Base-by-base conservation (phyloP, 2,329 filamentous ascomycete species). In the Pestalotiopsis sp. region DNA sequence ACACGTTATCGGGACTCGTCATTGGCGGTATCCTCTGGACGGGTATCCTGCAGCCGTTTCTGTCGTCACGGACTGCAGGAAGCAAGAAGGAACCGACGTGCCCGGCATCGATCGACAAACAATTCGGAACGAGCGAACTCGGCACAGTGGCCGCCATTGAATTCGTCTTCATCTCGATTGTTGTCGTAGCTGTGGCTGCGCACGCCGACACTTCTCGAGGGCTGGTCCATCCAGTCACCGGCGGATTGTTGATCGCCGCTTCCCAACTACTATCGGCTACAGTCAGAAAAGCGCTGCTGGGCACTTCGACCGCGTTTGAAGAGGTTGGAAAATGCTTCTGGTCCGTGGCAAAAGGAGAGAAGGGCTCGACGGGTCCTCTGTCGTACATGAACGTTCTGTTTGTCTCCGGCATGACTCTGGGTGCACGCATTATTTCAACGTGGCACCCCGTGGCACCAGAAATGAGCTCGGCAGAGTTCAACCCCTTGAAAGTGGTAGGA, bases 221-320 rank as follows among this genome's bases (percentile, higher is more conserved):
- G 69, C 66, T 84, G 57, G 77, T 86, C 5, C 79, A 83, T 1
- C 85, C 87, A 0, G 77, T 87, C 0, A n/a, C 81, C 3, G 89
- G 89, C 27, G 90, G 90, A 2, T 73, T 90, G 27, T 76, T 88
- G 68, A 87, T 93, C 68, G 89, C 87, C 1, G 74, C 81, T 1
- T 84, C 88, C 0, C 90, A 92, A 77, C 78, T 88, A 7, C 76
- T 86, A 4, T 90, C 88, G 0, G 76, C 91, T 0, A 69, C 87
- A 12, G 73, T 85, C 41, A 85, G 89, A 27, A 82, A 82, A 25
- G 80, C 83, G 56, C 82, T 90, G 69, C 76, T 93, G 3, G 90
- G 90, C 5, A 86, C 90, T 2, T 92, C 90, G 2, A 83, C 82
- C 1, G 86, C 86, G 0, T 92, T 89, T 72, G 88, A 91, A 73